phyloP scores from a whole-genome alignment of 768 basidiomycete genomes.

The Aureoboletus auriporus region DNA sequence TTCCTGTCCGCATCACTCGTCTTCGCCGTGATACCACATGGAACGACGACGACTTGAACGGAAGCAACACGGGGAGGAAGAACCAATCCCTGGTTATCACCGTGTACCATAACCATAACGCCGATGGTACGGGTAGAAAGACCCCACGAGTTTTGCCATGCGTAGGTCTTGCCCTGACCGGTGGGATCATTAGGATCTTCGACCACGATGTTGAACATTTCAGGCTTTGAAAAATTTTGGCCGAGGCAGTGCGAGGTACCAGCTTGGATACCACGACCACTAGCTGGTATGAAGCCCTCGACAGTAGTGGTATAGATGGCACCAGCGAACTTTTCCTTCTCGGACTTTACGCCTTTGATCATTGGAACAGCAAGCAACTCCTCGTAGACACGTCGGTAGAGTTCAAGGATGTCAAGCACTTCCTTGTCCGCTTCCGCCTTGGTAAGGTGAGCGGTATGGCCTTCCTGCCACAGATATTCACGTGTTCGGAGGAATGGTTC shows the following conservation, averaged over 20 bases:
- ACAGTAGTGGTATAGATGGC: conserved; percentile 97
- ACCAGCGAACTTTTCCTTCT: conserved; percentile 99
- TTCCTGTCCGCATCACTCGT: conserved; percentile 62
- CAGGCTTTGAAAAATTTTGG: conserved; percentile 93
- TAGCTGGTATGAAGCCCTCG: conserved; percentile 96
- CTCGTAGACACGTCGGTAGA: conserved; percentile 93
- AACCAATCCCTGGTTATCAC: conserved; percentile 95
- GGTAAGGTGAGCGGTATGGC: conserved; percentile 92
- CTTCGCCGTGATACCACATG: conserved; percentile 91
- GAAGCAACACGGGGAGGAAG: conserved; percentile 96
- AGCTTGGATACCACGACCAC: conserved; percentile 95
- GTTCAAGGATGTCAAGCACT: conserved; percentile 90
- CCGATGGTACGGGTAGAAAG: conserved; percentile 94
- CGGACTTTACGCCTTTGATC: conserved; percentile 94
- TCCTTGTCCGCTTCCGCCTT: conserved; percentile 88
- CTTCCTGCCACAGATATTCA: conserved; percentile 99
- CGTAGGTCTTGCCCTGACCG: conserved; percentile 67
- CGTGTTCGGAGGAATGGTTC: conserved; percentile 98
- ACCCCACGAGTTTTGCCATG: conserved; percentile 99
- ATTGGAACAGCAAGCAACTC: conserved; percentile 97
- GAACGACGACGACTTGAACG: conserved; percentile 87
- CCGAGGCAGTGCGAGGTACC: conserved; percentile 98
- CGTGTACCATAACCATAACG: conserved; percentile 99
- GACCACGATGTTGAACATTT: conserved; percentile 98
- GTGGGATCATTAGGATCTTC: conserved; percentile 84